A percentile compares a stretch with the other conserved stretches of the same genome.
phyloP scores from a whole-genome alignment of 2,329 filamentous ascomycete species.

The Tolypocladium cylindrosporum region DNA sequence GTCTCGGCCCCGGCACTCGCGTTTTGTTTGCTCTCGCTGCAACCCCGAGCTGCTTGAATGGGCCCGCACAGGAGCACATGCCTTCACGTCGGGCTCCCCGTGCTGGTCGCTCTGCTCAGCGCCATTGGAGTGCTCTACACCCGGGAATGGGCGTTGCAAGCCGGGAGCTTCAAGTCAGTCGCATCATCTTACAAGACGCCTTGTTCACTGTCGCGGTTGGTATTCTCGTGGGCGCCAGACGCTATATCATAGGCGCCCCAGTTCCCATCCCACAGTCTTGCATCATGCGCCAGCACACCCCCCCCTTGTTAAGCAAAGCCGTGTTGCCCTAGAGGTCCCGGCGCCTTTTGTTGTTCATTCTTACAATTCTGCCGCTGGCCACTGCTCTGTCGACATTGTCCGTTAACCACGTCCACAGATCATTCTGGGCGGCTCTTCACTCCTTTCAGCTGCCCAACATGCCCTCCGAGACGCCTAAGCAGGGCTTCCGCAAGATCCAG shows the following conservation, averaged over 20 bases:
- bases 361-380: too few species aligned
- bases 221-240: neutral
- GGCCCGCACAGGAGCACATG: too few species aligned
- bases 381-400: neutral
- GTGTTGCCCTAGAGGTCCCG: neutral
- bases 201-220: too few species aligned
- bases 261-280: neutral
- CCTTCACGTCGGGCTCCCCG: too few species aligned
- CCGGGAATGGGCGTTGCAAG: too few species aligned
- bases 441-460: conserved; percentile 27
- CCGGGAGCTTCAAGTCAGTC: too few species aligned
- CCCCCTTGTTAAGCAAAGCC: neutral
- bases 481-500: conserved; percentile 74
- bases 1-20: neutral
- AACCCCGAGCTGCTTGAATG: too few species aligned
- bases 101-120: too few species aligned
- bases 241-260: neutral
- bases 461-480: conserved; percentile 37
- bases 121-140: too few species aligned
- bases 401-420: neutral
- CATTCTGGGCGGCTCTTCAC: conserved; percentile 4
- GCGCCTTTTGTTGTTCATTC: too few species aligned
- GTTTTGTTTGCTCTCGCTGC: too few species aligned
- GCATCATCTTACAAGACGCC: too few species aligned
- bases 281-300: neutral